phyloP scores from a whole-genome alignment of 2,329 filamentous ascomycete species.

The Fusarium sp. region DNA sequence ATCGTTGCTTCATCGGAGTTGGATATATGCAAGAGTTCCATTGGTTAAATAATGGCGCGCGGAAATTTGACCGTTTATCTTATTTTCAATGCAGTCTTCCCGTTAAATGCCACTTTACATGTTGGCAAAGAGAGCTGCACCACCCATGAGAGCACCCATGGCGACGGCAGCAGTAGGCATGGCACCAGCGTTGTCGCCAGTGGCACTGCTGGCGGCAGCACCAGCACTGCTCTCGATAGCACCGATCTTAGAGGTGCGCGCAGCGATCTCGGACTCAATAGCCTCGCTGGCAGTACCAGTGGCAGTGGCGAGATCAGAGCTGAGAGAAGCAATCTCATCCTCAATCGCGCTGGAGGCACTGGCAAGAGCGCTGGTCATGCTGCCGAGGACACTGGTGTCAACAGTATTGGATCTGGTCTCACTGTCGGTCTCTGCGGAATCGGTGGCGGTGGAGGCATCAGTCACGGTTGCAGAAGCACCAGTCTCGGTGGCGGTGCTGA shows the following conservation, averaged over 20 bases:
- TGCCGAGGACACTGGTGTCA: slow-evolving; percentile 32
- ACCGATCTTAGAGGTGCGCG: slow-evolving; percentile 27
- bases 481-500: slow-evolving; percentile 9
- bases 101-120: slow-evolving; percentile 47
- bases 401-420: slow-evolving; percentile 14
- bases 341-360: slow-evolving; percentile 17
- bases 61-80: slow-evolving; percentile 11
- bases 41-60: background rate
- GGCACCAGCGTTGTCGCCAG: slow-evolving; percentile 44
- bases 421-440: slow-evolving; percentile 27
- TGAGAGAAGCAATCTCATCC: slow-evolving; percentile 35
- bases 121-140: slow-evolving; percentile 56
- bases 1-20: background rate
- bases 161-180: slow-evolving; percentile 55
- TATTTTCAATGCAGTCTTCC: slow-evolving; percentile 1
- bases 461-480: slow-evolving; percentile 13
- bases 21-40: background rate
- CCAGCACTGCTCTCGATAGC: slow-evolving; percentile 9
- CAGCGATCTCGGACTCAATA: slow-evolving; percentile 26
- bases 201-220: slow-evolving; percentile 23
- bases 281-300: slow-evolving; percentile 30
- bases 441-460: slow-evolving; percentile 18
- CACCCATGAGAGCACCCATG: slow-evolving; percentile 58
- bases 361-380: slow-evolving; percentile 29
- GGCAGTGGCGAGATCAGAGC: slow-evolving; percentile 41